Base-by-base conservation (phyloP, 2,329 filamentous ascomycete genomes). In the Helotiales sp. region DNA sequence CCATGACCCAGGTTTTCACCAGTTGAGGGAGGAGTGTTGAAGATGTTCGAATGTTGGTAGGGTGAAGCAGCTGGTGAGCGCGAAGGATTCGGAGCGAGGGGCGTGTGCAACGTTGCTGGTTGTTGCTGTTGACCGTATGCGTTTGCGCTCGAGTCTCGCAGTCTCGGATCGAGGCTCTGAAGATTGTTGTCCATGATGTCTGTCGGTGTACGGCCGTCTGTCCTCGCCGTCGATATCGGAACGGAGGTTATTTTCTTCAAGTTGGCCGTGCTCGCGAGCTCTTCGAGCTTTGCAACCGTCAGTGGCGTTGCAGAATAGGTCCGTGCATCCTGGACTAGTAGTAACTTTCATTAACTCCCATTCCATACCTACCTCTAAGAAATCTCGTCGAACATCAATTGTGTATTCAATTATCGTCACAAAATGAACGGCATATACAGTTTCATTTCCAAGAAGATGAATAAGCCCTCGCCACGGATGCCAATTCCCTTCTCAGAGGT, bases 11-110 rank as follows among this genome's bases (percentile, higher is more conserved):
- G 11, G 40, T 59, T 24, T n/a, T 24, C 61, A 17, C 66, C 69
- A 28, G 58, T 67, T 2, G 71, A 72, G 43, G 73, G 73, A 26
- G 74, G 74, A 40, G 73, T 75, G 20, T 75, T 71, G 47, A 74
- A 71, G 4, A 71, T 54, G 52, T 72, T 73, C n/a, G 61, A 50
- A 26, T 58, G 47, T 22, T 69, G 67, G 20, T 63, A 61, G n/a
- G 62, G 66, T 6, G 64, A 49, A 32, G 32, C 30, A 11, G 45
- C 58, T 28, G 67, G 64, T 26, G 66, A 63, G 26, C 55, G 65
- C 17, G 68, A 64, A 32, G 47, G 20, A 15, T 43, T 65, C 26
- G 62, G 62, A 10, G 68, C 64, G 54, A 70, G 61, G 28, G 67
- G 67, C 11, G 59, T 63, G 6, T 66, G 64, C 32, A 54, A 49